phyloP scores from a whole-genome alignment of 805 yeast genomes.

The Pichia nakasei region DNA sequence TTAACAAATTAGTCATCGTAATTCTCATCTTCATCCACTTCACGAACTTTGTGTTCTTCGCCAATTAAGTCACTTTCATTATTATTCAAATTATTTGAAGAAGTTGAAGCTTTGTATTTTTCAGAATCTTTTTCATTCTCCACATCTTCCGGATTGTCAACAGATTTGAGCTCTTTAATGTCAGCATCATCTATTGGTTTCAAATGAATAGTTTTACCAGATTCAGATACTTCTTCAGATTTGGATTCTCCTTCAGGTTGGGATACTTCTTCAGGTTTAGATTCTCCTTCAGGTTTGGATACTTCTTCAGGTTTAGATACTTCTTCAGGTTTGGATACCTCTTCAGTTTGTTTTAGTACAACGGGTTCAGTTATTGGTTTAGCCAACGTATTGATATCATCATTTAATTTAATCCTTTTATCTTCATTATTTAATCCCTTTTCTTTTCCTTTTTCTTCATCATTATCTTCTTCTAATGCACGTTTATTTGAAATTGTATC shows the following conservation, averaged over 20 bases:
- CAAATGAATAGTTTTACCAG: slow-evolving; percentile 17
- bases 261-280: neutral
- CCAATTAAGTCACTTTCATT: neutral
- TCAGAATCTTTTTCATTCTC: neutral
- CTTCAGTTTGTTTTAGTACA: no score
- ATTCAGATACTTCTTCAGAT: neutral
- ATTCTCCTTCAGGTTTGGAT: neutral
- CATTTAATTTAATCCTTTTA: neutral
- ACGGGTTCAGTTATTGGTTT: no score
- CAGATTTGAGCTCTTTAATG: slow-evolving; percentile 16
- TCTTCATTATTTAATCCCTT: neutral
- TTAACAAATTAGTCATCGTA: slow-evolving; percentile 25
- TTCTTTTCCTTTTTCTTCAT: no score
- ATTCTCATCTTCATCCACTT: slow-evolving; percentile 30
- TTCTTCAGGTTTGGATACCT: no score
- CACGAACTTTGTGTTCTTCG: slow-evolving; percentile 17
- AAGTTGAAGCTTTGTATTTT: neutral
- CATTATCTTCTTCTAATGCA: neutral
- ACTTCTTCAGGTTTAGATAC: no score
- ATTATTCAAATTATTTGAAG: neutral
- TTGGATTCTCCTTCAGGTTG: slow-evolving; percentile 17
- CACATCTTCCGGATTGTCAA: slow-evolving; percentile 2
- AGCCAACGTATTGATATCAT: no score
- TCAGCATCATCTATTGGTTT: slow-evolving; percentile 27
- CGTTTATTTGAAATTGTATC: slow-evolving; percentile 5